Base-by-base conservation (phyloP, 257 asterid species). In the Voacanga thouarsii region DNA sequence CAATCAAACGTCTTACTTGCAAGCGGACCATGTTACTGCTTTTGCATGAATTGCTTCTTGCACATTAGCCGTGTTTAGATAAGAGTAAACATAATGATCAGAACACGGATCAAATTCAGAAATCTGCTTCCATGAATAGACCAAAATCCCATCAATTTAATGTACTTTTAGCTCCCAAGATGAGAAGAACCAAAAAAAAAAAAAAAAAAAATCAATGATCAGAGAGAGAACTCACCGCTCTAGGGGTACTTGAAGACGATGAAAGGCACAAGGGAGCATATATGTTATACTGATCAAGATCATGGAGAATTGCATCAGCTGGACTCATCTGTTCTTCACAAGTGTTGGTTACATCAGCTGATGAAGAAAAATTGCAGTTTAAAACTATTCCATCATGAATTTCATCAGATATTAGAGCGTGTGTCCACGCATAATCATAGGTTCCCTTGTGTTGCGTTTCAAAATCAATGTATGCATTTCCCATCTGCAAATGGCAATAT, bases 331-430 rank as follows among this genome's bases (percentile, higher is more conserved):
- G 81, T 3, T 68, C 5, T 0, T 15, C 1, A 65, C 96, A 90
- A n/a, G 26, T 67, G 0, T 76, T 49, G 14, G 97, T 6, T 0
- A 8, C 43, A 2, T 79, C 0, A 1, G 28, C 74, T 2, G 19
- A 24, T 0, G 90, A 78, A 3, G 89, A 81, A 73, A 89, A 89
- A 57, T 89, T 88, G 75, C 95, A 91, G 69, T 84, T 78, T 0
- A 63, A 18, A 7, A 86, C 0, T 33, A 92, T 84, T 15, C 83
- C 90, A 0, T 76, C 11, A 76, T 89, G 90, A 6, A 88, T 81
- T 83, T 93, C 93, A 43, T 93, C 97, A 2, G 97, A 91, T 21
- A 87, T 86, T 15, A 92, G 82, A 5, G 94, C 91, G 7, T 83
- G 83, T 0, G 89, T 76, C 97, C 97, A 92, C 19, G 74, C 39